A percentile compares a stretch with the other conserved stretches of the same genome.
Conservation (phyloP, 768 basidiomycete species). For the Lepiota brunneoincarnata region DNA sequence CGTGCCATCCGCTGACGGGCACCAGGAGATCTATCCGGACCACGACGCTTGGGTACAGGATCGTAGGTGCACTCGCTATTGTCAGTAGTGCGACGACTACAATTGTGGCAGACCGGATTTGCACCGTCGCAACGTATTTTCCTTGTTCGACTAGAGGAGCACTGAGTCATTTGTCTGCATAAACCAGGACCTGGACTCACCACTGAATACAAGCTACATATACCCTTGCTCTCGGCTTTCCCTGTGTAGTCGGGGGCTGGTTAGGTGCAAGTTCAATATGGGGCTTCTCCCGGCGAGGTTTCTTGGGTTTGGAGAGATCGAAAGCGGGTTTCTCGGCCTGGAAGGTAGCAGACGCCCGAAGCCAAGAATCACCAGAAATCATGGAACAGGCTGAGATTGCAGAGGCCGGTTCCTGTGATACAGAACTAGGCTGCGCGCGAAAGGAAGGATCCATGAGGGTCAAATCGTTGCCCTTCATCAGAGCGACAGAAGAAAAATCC, state of each 20-base stretch:
- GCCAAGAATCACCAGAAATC: slow-evolving; percentile 4
- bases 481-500: background rate
- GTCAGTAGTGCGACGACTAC: slow-evolving; percentile 47
- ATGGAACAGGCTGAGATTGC: background rate
- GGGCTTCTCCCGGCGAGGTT: slow-evolving; percentile 51
- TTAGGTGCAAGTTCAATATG: slow-evolving; percentile 69
- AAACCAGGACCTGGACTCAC: slow-evolving; percentile 33
- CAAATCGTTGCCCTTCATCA: slow-evolving; percentile 10
- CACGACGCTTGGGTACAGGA: slow-evolving; percentile 69
- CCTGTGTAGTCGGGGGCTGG: slow-evolving; percentile 79
- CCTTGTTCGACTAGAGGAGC: slow-evolving; percentile 55
- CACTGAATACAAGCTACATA: slow-evolving; percentile 81
- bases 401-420: background rate
- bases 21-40: slow-evolving; percentile 79
- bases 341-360: background rate
- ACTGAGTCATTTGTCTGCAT: background rate
- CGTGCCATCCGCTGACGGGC: slow-evolving; percentile 64
- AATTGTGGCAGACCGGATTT: slow-evolving; percentile 75
- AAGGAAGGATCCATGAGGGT: slow-evolving; percentile 7
- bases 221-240: slow-evolving; percentile 71
- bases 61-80: slow-evolving; percentile 64
- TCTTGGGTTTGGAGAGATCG: slow-evolving; percentile 28
- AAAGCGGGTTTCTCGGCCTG: background rate
- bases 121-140: slow-evolving; percentile 85
- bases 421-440: background rate